Conservation (phyloP, 1,284 basidiomycete species). For the Cutaneotrichosporon sp. region DNA sequence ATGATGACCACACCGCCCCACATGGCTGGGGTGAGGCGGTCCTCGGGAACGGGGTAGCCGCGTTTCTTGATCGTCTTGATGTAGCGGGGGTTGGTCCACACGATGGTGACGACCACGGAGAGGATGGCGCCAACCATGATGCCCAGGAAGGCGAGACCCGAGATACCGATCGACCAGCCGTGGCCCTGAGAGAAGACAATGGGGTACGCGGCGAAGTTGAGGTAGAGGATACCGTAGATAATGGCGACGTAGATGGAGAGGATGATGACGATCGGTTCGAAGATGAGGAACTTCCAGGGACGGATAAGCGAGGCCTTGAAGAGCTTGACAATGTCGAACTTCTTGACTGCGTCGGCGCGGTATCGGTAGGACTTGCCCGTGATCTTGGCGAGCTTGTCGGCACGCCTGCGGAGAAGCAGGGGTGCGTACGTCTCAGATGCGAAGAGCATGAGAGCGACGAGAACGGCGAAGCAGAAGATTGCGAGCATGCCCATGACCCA, state of each 20-base stretch:
- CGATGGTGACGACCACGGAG: constrained; percentile 56
- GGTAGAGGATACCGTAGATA: constrained; percentile 49
- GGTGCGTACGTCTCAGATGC: constrained; percentile 52
- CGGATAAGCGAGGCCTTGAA: constrained; percentile 48
- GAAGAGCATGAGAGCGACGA: constrained; percentile 27
- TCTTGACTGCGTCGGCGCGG: constrained; percentile 49
- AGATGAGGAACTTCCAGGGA: constrained; percentile 51
- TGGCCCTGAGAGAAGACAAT: constrained; percentile 61
- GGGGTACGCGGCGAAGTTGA: constrained; percentile 49
- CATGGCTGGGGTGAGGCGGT: constrained; percentile 56
- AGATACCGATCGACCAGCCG: constrained; percentile 58
- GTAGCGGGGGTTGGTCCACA: constrained; percentile 56
- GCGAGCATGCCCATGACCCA: constrained; percentile 66
- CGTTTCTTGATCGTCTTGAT: constrained; percentile 55
- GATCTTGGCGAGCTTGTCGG: constrained; percentile 40
- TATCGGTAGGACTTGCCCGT: constrained; percentile 49
- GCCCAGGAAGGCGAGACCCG: constrained; percentile 63
- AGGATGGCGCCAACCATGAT: constrained; percentile 60
- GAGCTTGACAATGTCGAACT: constrained; percentile 35
- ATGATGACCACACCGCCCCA: constrained; percentile 42
- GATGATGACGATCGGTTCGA: constrained; percentile 51
- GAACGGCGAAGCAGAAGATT: constrained; percentile 37
- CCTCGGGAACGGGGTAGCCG: constrained; percentile 56
- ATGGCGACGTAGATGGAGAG: constrained; percentile 57
- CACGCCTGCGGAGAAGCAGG: constrained; percentile 46